Conservation (phyloP, 2,329 filamentous ascomycete genomes). For the Colletotrichum musicola region DNA sequence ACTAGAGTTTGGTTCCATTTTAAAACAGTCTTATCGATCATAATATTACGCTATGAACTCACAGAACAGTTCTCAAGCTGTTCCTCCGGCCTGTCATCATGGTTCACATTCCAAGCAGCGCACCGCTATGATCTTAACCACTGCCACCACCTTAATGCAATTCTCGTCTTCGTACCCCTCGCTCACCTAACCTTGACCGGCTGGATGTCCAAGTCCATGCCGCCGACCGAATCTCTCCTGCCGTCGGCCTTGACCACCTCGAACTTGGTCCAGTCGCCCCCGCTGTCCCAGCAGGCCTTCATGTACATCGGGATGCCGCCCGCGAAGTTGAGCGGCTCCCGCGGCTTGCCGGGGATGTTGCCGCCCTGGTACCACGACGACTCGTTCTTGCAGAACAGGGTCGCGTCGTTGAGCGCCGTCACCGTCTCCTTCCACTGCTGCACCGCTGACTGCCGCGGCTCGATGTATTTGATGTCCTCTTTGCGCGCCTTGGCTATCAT, state of each 20-base stretch:
- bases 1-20: too few relatives aligned
- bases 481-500: slow-evolving; percentile 29
- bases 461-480: slow-evolving; percentile 34
- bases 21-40: too few relatives aligned
- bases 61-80: too few relatives aligned
- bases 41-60: too few relatives aligned
- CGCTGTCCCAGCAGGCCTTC: slow-evolving; percentile 32
- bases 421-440: slow-evolving; percentile 38
- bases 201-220: background rate
- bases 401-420: slow-evolving; percentile 36
- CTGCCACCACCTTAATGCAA: too few relatives aligned
- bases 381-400: slow-evolving; percentile 38
- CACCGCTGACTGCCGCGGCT: slow-evolving; percentile 34
- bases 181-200: background rate
- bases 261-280: slow-evolving; percentile 20
- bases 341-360: slow-evolving; percentile 43
- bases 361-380: slow-evolving; percentile 43
- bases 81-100: too few relatives aligned
- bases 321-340: slow-evolving; percentile 41
- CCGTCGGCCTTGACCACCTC: background rate
- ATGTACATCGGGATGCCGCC: slow-evolving; percentile 37
- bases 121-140: too few relatives aligned
- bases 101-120: too few relatives aligned
- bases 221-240: too few relatives aligned
- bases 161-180: too few relatives aligned